Conservation (phyloP, 2,329 filamentous ascomycete species). For the Cercospora sp. region DNA sequence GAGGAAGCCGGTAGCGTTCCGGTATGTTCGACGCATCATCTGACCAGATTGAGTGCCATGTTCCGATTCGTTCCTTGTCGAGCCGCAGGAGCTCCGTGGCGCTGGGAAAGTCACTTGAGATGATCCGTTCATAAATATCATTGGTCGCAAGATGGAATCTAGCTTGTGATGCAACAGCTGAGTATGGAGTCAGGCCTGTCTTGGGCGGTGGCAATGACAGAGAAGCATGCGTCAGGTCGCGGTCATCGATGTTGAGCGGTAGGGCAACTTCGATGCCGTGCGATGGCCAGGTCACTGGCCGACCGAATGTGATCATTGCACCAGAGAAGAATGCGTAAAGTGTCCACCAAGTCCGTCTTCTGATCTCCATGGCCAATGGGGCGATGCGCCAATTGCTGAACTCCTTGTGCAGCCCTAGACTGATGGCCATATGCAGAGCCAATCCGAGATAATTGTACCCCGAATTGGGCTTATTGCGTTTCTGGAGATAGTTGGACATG, state of each 20-base stretch:
- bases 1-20: slow-evolving; percentile 42
- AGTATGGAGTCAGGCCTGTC: slow-evolving; percentile 45
- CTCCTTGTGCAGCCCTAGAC: slow-evolving; percentile 53
- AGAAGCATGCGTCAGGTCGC: slow-evolving; percentile 41
- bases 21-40: slow-evolving; percentile 38
- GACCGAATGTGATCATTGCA: slow-evolving; percentile 53
- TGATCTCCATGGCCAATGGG: slow-evolving; percentile 40
- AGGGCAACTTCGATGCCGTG: slow-evolving; percentile 47
- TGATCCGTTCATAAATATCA: slow-evolving; percentile 49
- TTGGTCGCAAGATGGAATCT: slow-evolving; percentile 49
- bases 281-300: slow-evolving; percentile 49
- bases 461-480: slow-evolving; percentile 53
- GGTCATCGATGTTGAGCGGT: slow-evolving; percentile 50
- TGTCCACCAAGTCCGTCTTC: slow-evolving; percentile 41
- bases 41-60: slow-evolving; percentile 45
- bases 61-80: slow-evolving; percentile 43
- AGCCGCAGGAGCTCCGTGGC: slow-evolving; percentile 46
- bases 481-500: slow-evolving; percentile 53
- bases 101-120: slow-evolving; percentile 47
- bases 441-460: slow-evolving; percentile 53
- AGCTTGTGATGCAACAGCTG: slow-evolving; percentile 47
- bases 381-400: slow-evolving; percentile 51
- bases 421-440: slow-evolving; percentile 53
- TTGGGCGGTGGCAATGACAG: slow-evolving; percentile 21
- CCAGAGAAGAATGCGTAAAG: slow-evolving; percentile 51